These are phyloP conservation scores for Cutaneotrichosporon sp. DNA, from an alignment of 1,284 basidiomycete species.

Conservation along the genomic window DNA sequence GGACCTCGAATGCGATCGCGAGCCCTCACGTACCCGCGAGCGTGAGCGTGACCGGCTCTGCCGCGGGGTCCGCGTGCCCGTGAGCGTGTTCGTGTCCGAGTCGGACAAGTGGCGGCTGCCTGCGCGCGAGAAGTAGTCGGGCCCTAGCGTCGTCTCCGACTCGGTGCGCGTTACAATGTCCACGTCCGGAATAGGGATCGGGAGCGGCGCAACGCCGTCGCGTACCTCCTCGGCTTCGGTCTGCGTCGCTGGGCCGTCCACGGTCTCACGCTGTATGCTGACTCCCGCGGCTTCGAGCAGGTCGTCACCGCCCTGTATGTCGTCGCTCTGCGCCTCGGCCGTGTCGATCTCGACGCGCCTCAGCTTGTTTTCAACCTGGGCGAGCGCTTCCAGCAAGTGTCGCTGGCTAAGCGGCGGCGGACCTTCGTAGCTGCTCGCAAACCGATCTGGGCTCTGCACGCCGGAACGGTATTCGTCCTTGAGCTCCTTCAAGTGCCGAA, in stretches of 20 bases:
- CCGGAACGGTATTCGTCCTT: constrained; percentile 34
- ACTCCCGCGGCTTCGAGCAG: neutral
- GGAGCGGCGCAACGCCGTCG: constrained; percentile 1
- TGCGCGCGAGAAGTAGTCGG: neutral
- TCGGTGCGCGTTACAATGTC: constrained; percentile 1
- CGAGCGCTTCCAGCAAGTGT: constrained; percentile 39
- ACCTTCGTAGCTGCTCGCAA: constrained; percentile 57
- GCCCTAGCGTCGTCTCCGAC: constrained; percentile 13
- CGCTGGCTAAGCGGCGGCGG: constrained; percentile 55
- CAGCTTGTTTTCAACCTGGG: constrained; percentile 17
- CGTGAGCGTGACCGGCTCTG: constrained; percentile 11
- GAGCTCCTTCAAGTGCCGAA: neutral
- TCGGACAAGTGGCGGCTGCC: neutral
- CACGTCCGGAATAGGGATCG: neutral
- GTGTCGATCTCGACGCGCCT: neutral
- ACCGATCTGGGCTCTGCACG: constrained; percentile 70
- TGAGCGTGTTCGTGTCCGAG: neutral
- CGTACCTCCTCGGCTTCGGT: neutral
- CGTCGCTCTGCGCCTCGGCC: neutral
- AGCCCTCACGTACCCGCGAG: neutral
- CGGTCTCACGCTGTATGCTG: neutral
- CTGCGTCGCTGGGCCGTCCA: neutral
- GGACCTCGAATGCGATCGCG: constrained; percentile 1
- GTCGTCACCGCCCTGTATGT: neutral
- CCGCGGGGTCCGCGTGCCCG: constrained; percentile 9